phyloP scores from a whole-genome alignment of 2,329 filamentous ascomycete genomes.

The Cladosporium sp. region DNA sequence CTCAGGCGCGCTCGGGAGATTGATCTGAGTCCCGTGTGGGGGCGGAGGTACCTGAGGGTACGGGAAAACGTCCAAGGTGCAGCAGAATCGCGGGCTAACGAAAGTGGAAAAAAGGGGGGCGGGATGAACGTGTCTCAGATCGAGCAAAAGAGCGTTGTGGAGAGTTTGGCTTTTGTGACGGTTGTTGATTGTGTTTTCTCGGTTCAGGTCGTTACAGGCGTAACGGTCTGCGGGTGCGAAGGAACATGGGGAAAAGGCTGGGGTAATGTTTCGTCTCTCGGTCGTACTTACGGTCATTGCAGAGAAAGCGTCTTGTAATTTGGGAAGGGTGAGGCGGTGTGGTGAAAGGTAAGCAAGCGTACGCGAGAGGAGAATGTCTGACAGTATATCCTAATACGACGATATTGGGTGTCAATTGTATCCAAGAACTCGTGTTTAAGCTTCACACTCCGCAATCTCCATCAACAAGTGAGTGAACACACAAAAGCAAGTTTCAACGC shows the following conservation, averaged over 20 bases:
- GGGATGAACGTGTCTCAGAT: neutral
- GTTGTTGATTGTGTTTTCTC: neutral
- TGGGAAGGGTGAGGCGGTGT: neutral
- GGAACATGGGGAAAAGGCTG: neutral
- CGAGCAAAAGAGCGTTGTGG: neutral
- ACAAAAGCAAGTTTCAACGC: neutral
- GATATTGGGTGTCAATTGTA: no score
- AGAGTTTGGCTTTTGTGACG: neutral
- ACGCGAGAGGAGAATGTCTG: no score
- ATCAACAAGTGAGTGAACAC: neutral
- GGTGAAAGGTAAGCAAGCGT: neutral
- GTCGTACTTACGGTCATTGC: neutral
- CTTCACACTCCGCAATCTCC: neutral
- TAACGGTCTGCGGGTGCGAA: neutral
- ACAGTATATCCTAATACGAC: no score
- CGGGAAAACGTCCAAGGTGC: no score
- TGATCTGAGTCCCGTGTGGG: no score
- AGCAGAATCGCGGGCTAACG: neutral
- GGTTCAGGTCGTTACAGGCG: neutral
- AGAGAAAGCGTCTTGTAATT: neutral
- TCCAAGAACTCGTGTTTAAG: neutral
- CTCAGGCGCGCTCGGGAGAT: no score
- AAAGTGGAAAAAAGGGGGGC: neutral
- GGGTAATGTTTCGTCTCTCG: neutral
- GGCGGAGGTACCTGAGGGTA: no score